These are phyloP conservation scores for Sclerotinia nivalis DNA, from an alignment of 2,329 filamentous ascomycete species.

Conservation along the genomic window DNA sequence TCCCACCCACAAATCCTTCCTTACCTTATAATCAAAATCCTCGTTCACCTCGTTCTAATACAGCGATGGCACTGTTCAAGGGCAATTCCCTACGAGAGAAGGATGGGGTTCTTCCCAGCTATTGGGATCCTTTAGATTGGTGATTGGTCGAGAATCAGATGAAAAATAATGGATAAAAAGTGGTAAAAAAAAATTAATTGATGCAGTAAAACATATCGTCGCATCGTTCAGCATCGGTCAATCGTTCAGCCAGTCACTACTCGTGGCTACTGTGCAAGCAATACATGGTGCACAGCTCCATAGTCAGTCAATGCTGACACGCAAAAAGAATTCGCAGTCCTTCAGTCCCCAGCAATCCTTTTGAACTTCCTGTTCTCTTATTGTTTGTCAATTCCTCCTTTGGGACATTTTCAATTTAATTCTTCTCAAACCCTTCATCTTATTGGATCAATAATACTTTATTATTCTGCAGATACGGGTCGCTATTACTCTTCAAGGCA, in stretches of 20 bases:
- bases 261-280: not conserved
- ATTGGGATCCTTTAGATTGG: constrained; percentile 20
- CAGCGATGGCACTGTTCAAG: constrained; percentile 21
- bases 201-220: not conserved
- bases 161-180: not conserved
- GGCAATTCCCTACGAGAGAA: not conserved
- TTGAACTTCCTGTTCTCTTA: not conserved
- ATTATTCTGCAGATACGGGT: constrained; percentile 17
- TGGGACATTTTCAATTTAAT: constrained; percentile 14
- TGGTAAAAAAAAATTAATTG: not conserved
- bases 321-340: not conserved
- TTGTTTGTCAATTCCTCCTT: constrained; percentile 9
- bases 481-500: constrained; percentile 6
- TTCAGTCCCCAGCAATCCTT: not conserved
- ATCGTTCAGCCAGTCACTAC: not conserved
- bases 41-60: constrained; percentile 4
- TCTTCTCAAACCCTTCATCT: not conserved
- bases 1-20: constrained; percentile 1
- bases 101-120: constrained; percentile 17
- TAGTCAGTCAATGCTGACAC: constrained; percentile 5
- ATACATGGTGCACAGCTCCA: constrained; percentile 11
- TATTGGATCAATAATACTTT: constrained; percentile 10
- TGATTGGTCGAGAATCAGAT: constrained; percentile 17
- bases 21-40: not conserved
- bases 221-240: not conserved